Conservation (phyloP, 306 rosid species). For the Cicer pinnatifidum region DNA sequence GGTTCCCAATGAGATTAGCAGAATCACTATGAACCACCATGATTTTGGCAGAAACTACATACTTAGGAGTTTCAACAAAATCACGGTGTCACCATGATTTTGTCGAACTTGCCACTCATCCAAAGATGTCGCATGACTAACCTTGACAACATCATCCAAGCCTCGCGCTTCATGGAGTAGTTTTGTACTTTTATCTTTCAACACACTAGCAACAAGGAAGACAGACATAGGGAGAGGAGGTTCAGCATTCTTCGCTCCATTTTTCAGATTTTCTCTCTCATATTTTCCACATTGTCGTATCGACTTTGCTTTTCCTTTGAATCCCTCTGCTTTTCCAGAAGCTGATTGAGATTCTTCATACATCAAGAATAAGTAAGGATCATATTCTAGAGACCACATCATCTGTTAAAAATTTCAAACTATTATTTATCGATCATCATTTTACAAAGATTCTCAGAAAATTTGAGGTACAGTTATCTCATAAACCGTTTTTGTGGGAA, state of each 20-base stretch:
- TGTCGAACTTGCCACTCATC: no score
- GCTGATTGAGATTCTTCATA: constrained; percentile 70
- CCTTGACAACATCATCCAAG: constrained; percentile 96
- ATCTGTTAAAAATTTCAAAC: constrained; percentile 62
- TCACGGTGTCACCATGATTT: no score
- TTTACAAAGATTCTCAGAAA: constrained; percentile 33
- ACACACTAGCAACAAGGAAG: constrained; percentile 96
- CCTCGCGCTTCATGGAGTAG: constrained; percentile 90
- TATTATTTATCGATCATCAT: constrained; percentile 38
- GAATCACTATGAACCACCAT: no score
- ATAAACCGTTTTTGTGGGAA: not conserved
- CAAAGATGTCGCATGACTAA: constrained; percentile 45
- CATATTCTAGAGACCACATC: constrained; percentile 99
- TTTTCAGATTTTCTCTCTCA: constrained; percentile 80
- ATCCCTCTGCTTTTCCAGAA: constrained; percentile 55
- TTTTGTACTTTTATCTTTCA: constrained; percentile 87
- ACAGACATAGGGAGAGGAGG: constrained; percentile 87
- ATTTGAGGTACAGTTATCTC: not conserved
- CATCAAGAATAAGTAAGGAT: constrained; percentile 68
- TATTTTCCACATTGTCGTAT: constrained; percentile 83
- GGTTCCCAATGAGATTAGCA: no score
- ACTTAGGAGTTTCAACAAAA: no score
- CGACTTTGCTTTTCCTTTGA: constrained; percentile 74
- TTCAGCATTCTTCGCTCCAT: constrained; percentile 65
- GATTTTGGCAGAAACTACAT: no score